phyloP scores from a whole-genome alignment of 2,329 filamentous ascomycete species.

The Ceratocystis smalleyi region DNA sequence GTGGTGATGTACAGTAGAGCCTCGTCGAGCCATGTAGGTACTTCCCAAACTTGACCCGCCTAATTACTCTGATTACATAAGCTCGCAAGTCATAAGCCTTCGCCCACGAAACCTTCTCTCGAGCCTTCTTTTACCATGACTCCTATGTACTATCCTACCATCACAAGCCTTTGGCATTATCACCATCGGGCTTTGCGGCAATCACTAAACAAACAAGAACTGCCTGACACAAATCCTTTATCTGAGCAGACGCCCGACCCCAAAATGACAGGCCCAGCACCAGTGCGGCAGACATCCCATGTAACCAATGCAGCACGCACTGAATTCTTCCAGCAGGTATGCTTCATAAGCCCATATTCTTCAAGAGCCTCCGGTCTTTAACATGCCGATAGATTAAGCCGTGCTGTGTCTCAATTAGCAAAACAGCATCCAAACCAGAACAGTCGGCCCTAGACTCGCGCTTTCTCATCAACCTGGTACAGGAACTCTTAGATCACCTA shows the following conservation, averaged over 20 bases:
- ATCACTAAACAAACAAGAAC: not conserved
- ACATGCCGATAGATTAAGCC: conserved; percentile 40
- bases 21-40: not conserved
- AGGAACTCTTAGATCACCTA: conserved; percentile 33
- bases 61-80: not conserved
- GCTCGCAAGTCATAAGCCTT: not conserved
- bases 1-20: not conserved
- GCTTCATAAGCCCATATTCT: not conserved
- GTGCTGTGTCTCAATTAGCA: conserved; percentile 44
- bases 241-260: not conserved
- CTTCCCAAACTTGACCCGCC: not conserved
- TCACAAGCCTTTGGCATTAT: not conserved
- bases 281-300: not conserved
- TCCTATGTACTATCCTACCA: not conserved
- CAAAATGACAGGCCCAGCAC: conserved; percentile 2
- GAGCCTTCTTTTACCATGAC: not conserved
- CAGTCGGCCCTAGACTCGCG: conserved; percentile 29
- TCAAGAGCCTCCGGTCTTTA: conserved; percentile 7
- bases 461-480: conserved; percentile 32
- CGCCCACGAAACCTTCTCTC: not conserved
- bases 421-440: conserved; percentile 36
- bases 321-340: conserved; percentile 27
- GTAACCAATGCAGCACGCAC: conserved; percentile 20
- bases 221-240: not conserved
- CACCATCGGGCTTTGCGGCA: not conserved